Evolutionary conservation across 768 basidiomycete species (phyloP), one percentile per base, ranked within the genome.

Genomic region (Royoungia palumana): DNA sequence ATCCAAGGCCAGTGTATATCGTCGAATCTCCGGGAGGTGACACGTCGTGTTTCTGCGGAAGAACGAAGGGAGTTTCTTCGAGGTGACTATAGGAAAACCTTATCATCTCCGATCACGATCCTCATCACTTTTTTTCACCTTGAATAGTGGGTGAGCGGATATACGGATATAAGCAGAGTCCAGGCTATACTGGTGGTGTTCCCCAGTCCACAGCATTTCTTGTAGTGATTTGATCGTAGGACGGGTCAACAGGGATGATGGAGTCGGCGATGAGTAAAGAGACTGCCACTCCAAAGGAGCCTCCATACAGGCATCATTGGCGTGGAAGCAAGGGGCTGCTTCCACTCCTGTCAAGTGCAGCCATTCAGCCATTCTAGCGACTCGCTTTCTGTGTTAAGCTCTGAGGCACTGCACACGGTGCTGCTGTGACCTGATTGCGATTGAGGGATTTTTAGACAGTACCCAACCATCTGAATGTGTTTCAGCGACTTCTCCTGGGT

Each of bases 121-220:
- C 47, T 51, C 20, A 61, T 42, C 55, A 51, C 41, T 24, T 41
- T 50, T 63, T 22, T 81, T 78, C 25, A 73, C 79, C 8, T 6
- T 32, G n/a, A n/a, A n/a, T n/a, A n/a, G n/a, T n/a, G n/a, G n/a
- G n/a, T n/a, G n/a, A n/a, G n/a, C n/a, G n/a, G n/a, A n/a, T n/a
- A n/a, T n/a, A n/a, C n/a, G n/a, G n/a, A n/a, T n/a, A n/a, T n/a
- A n/a, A 21, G 3, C 25, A 22, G 34, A 20, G 39, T 46, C 34
- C 41, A 35, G 37, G 24, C 46, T 35, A 27, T 39, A 35, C 25
- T 44, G 9, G 36, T 49, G 35, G 49, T 41, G 35, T 38, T 48
- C 35, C 38, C 24, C 41, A 17, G 27, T 42, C 35, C n/a, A n/a
- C n/a, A n/a, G n/a, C n/a, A 45, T 48, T 54, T 55, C 47, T 43